Evolutionary conservation across 2,329 filamentous ascomycete genomes (phyloP), one percentile per base, ranked within the genome.

Genomic region (Cadophora malorum): DNA sequence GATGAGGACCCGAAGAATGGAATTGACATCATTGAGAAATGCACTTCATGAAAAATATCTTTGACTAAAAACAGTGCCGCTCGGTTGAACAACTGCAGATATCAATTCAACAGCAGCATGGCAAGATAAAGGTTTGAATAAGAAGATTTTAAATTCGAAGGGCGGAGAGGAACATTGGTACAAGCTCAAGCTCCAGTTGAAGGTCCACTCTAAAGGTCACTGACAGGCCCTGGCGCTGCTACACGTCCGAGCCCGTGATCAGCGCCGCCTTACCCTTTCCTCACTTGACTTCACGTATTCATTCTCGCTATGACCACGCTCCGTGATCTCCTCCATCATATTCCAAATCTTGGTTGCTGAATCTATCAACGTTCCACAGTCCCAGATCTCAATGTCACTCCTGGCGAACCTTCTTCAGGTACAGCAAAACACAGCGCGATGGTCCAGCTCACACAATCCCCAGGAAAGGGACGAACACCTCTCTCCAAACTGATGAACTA

Each of bases 171-270:
- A 23, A 68, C 47, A 67, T 72, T 69, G 56, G 60, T 61, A 71
- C 69, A 70, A 69, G 66, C 64, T 58, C 55, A 35, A n/a, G 31
- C 41, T 45, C 16, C 3, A 45, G 16, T 2, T n/a, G n/a, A 49
- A 49, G 45, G 31, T 38, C 55, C 35, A 14, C 6, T 7, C 28
- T 25, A 55, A 33, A 31, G 52, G 12, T 55, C 52, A 55, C 19
- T 33, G 28, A 23, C 28, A 31, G 52, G 25, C 31, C 53, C 53
- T 45, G 41, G 52, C 52, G 19, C 33, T 47, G 60, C 47, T 63
- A 69, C 59, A 69, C 65, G 69, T 69, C 69, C 67, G 62, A 69
- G 65, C 70, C 70, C 45, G 68, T 64, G 50, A 70, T 71, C 66
- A 59, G 19, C 66, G 53, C 62, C 68, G 65, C 70, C 63, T 69